Conservation (phyloP, 1,284 basidiomycete genomes). For the Ceratobasidium sp. region DNA sequence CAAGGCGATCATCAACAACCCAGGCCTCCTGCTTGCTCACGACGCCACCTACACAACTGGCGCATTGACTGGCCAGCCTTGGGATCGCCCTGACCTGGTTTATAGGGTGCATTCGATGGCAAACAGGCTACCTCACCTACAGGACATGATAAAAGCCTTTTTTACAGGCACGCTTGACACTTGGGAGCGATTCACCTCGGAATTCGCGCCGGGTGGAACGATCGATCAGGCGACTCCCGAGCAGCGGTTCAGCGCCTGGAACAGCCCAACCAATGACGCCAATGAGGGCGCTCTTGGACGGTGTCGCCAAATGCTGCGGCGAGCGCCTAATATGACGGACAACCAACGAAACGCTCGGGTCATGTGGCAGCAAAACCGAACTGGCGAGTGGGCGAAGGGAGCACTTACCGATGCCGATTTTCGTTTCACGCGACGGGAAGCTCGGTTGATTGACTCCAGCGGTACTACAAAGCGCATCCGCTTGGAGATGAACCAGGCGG, state of each 20-base stretch:
- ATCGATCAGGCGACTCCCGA: background rate
- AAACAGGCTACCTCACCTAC: conserved; percentile 3
- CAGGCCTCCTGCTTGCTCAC: background rate
- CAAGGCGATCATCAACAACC: conserved; percentile 8
- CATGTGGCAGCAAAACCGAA: conserved; percentile 20
- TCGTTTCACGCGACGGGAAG: background rate
- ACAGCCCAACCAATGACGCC: conserved; percentile 1
- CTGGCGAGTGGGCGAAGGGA: background rate
- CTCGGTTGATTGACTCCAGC: conserved; percentile 4
- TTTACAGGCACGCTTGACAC: background rate
- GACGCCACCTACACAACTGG: no score
- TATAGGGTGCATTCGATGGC: background rate
- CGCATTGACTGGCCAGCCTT: background rate
- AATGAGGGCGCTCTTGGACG: background rate
- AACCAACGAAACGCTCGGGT: no score
- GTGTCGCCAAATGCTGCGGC: no score
- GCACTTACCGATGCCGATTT: background rate
- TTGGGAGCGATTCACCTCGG: conserved; percentile 9
- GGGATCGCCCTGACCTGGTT: background rate
- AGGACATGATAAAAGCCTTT: background rate
- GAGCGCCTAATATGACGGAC: no score
- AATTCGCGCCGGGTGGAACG: background rate
- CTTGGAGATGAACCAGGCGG: background rate
- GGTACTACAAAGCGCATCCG: background rate
- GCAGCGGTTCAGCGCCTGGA: background rate